Evolutionary conservation across 257 asterid genomes (phyloP).

Genomic region (Solanum chmielewskii): DNA sequence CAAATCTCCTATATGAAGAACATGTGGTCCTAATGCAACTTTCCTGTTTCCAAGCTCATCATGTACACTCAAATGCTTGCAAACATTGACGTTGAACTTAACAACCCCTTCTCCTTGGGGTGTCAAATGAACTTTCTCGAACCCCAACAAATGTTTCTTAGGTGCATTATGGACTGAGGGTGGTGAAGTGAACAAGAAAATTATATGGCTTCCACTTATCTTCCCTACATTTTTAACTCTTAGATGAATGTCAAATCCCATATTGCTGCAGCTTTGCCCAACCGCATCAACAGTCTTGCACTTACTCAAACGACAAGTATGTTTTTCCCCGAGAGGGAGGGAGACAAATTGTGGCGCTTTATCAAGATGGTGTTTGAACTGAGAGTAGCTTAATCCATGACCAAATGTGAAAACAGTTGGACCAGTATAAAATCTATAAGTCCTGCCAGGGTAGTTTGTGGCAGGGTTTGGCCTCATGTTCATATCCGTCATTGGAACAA

Average conservation of each 20-base stretch:
- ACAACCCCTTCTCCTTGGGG: conserved; percentile 27
- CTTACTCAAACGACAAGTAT: conserved; percentile 23
- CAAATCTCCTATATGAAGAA: conserved; percentile 49
- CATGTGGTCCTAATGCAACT: conserved; percentile 48
- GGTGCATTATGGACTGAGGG: conserved; percentile 47
- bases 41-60: conserved; percentile 46
- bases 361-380: conserved; percentile 19
- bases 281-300: conserved; percentile 32
- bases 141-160: conserved; percentile 39
- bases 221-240: conserved; percentile 41
- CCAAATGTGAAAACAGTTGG: conserved; percentile 54
- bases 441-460: conserved; percentile 64
- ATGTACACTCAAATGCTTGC: conserved; percentile 60
- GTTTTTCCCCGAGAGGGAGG: conserved; percentile 26
- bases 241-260: conserved; percentile 14
- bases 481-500: conserved; percentile 70
- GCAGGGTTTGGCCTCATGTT: conserved; percentile 65
- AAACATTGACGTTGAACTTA: conserved; percentile 42
- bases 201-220: conserved; percentile 38
- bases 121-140: conserved; percentile 35
- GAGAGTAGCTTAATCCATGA: conserved; percentile 54
- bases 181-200: conserved; percentile 40
- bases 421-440: conserved; percentile 76
- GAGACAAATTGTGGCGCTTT: conserved; percentile 21
- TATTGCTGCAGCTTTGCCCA: conserved; percentile 20